Evolutionary conservation across 768 basidiomycete species (phyloP), one percentile per base, ranked within the genome.

Genomic region (Leccinum variicolor): DNA sequence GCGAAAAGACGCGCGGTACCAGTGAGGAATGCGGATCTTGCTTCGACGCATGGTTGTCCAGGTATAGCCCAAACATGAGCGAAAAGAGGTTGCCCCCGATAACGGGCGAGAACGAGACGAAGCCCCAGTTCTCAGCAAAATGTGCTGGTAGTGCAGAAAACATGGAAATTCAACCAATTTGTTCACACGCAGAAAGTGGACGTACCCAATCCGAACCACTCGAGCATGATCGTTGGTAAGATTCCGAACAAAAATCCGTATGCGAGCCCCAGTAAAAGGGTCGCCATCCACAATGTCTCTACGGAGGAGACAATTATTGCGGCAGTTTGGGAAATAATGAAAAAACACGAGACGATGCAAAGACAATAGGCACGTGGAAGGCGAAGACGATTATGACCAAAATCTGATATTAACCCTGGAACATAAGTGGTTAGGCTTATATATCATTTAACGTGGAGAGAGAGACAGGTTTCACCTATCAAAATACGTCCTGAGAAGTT

Each of bases 81-180:
- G 91, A 92, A 70, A 93, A 90, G 1, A 94, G 48, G 73, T 94
- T 95, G 0, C 88, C 88, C 4, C 87, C 90, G 6, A 86, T n/a
- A 54, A 92, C 73, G 1, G 94, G 91, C 1, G 89, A 81, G 49
- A 92, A 73, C 19, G 84, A 82, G 25, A 89, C 76, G 66, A 82
- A 90, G 9, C 92, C 92, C 89, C 88, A 93, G 72, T 94, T 94
- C 74, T 94, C 87, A 1, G 86, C 86, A 63, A 90, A 89, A 67
- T 89, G 87, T 13, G 77, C 85, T 87, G 61, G 10, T 11, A 19
- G 41, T 19, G 19, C 41, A 19, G 10, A n/a, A 41, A 41, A 19
- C n/a, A 19, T 19, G 10, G 4, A 19, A n/a, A 19, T 43, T 19
- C 39, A 19, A 41, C n/a, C 19, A 43, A 19, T 10, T 19, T 43